phyloP scores from a whole-genome alignment of 805 yeast genomes.

The Jamesozyma lodderae region DNA sequence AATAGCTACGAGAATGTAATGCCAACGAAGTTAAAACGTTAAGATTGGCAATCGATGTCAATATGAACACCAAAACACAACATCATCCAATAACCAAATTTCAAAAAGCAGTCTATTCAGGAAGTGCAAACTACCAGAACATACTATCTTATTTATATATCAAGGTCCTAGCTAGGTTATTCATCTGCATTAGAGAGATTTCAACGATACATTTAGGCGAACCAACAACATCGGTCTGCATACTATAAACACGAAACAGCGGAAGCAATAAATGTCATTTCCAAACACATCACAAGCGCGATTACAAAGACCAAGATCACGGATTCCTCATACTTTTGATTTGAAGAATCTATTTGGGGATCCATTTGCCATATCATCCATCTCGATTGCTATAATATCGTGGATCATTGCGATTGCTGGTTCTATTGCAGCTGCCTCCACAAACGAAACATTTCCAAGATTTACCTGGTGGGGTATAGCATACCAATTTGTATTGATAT shows the following conservation, averaged over 20 bases:
- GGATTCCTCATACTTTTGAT: slow-evolving; percentile 22
- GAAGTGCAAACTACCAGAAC: no score
- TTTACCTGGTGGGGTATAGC: slow-evolving; percentile 97
- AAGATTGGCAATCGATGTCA: no score
- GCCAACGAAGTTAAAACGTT: no score
- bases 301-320: slow-evolving; percentile 18
- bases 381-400: slow-evolving; percentile 62
- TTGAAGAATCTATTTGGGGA: slow-evolving; percentile 56
- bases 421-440: slow-evolving; percentile 48
- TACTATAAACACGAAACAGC: no score
- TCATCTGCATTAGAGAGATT: background rate
- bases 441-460: slow-evolving; percentile 49
- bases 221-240: background rate
- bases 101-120: no score
- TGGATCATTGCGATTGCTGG: slow-evolving; percentile 91
- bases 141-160: no score
- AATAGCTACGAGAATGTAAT: no score
- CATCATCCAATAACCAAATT: no score
- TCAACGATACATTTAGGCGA: background rate
- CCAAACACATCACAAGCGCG: slow-evolving; percentile 18
- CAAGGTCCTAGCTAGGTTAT: no score
- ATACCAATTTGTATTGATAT: slow-evolving; percentile 56
- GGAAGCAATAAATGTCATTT: slow-evolving; percentile 12
- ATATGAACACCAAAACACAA: no score
- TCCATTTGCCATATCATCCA: slow-evolving; percentile 80